Evolutionary conservation across 1,284 basidiomycete genomes (phyloP).

Genomic region (Leccinum insolens): DNA sequence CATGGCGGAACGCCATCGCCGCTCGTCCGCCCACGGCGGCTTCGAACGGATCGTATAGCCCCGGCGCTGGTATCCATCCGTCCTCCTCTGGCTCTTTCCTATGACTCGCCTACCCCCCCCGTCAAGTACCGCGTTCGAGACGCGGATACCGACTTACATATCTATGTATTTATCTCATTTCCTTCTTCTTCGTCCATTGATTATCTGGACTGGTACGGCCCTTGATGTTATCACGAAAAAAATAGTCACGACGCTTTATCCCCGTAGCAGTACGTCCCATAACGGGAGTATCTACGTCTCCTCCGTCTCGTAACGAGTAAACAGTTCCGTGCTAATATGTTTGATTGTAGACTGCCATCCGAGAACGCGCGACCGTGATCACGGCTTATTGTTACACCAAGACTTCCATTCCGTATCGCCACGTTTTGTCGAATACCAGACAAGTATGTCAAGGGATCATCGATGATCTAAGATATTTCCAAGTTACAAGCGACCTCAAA

Average conservation of each 20-base stretch:
- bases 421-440: not conserved
- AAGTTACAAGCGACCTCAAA: not conserved
- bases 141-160: not conserved
- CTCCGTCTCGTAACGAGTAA: not conserved
- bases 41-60: conserved; percentile 6
- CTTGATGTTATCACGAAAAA: not conserved
- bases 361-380: not conserved
- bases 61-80: not conserved
- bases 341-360: not conserved
- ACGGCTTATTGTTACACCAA: not conserved
- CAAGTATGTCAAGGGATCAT: not conserved
- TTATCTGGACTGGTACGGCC: not conserved
- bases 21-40: conserved; percentile 10
- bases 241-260: not conserved
- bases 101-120: not conserved
- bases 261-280: not conserved
- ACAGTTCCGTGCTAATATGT: not conserved
- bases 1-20: conserved; percentile 49
- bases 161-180: not conserved
- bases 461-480: not conserved
- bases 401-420: not conserved
- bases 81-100: conserved; percentile 8
- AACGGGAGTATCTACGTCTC: not conserved
- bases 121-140: not conserved
- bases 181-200: not conserved